Conservation (phyloP, 1,284 basidiomycete species). For the Mixia osmundae region DNA sequence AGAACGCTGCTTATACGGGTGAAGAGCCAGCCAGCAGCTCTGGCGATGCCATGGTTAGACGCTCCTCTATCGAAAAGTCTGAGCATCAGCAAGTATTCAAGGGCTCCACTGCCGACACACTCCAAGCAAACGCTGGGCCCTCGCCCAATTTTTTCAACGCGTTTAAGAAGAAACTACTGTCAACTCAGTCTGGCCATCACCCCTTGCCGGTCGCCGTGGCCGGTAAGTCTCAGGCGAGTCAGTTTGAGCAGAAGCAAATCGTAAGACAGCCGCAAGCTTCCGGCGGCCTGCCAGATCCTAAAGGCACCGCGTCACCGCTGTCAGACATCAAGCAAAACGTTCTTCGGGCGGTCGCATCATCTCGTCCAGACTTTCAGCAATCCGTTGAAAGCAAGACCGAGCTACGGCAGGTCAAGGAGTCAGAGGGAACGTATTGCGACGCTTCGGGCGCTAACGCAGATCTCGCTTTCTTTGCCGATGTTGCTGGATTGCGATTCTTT, state of each 20-base stretch:
- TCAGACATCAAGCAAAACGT: slow-evolving; percentile 22
- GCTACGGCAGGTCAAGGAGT: slow-evolving; percentile 22
- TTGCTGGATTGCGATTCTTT: slow-evolving; percentile 23
- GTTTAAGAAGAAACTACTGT: slow-evolving; percentile 5
- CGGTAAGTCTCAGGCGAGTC: background rate
- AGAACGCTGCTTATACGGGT: background rate
- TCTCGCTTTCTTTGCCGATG: slow-evolving; percentile 21
- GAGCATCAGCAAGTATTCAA: too few species aligned
- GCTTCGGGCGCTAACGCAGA: slow-evolving; percentile 14
- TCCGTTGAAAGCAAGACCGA: slow-evolving; percentile 20
- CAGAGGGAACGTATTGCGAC: slow-evolving; percentile 23
- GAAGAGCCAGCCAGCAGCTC: background rate
- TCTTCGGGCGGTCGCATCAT: slow-evolving; percentile 21
- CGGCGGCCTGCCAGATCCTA: slow-evolving; percentile 5
- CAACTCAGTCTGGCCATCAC: background rate
- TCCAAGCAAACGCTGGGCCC: too few species aligned
- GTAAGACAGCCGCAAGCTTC: background rate
- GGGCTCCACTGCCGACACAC: too few species aligned
- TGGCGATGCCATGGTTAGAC: too few species aligned
- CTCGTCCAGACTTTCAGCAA: slow-evolving; percentile 21
- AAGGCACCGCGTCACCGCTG: slow-evolving; percentile 16
- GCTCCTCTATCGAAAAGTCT: too few species aligned
- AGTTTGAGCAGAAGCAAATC: background rate
- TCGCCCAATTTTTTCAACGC: slow-evolving; percentile 8
- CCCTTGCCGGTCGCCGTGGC: background rate